Base-by-base conservation (phyloP, 2,329 filamentous ascomycete species). In the Fusarium transvaalense region DNA sequence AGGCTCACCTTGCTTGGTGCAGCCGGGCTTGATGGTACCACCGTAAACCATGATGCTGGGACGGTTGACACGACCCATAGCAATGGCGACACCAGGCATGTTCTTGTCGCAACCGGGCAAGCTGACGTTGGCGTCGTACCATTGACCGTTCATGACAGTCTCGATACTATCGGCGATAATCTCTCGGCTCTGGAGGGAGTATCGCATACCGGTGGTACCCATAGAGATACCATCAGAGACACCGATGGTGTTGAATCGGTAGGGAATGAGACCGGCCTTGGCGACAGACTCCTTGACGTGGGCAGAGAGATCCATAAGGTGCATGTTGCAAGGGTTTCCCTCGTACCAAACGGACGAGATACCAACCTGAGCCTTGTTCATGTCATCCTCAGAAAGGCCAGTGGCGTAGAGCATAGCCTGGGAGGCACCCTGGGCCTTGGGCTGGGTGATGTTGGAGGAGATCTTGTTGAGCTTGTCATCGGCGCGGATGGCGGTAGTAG, bases 61-160 rank as follows among this genome's bases (percentile, higher is more conserved):
- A 46, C 96, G 86, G 84, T 99, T 98, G 71, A 97, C 89, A 73
- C 96, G 89, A 37, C 94, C 95, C 92, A 97, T 97, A 58, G 94
- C 96, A 76, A 96, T 96, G 74, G 94, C 83, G 14, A 96, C 92
- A 80, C 92, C 92, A 2, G 94, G 94, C 96, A 99, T 98, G 83
- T 99, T 99, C 89, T 99, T 99, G 87, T 99, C 96, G 82, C 96
- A 99, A 48, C 96, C 96, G 15, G 96, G 96, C 75, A 99, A 92
- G 54, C 93, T 97, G 78, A 99, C 92, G 81, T 98, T 98, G 73
- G 90, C 95, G 80, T 99, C 96, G 78, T 99, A 98, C 94, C 94
- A 98, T 82, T 99, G 96, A 17, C 94, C 96, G 72, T 94, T 91
- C 94, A 98, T 99, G 75, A 99, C 96, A 7, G 96, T 98, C 86